A percentile compares a stretch with the other conserved stretches of the same genome.
Conservation (phyloP, 2,329 filamentous ascomycete species). For the Aspergillus tamarii region DNA sequence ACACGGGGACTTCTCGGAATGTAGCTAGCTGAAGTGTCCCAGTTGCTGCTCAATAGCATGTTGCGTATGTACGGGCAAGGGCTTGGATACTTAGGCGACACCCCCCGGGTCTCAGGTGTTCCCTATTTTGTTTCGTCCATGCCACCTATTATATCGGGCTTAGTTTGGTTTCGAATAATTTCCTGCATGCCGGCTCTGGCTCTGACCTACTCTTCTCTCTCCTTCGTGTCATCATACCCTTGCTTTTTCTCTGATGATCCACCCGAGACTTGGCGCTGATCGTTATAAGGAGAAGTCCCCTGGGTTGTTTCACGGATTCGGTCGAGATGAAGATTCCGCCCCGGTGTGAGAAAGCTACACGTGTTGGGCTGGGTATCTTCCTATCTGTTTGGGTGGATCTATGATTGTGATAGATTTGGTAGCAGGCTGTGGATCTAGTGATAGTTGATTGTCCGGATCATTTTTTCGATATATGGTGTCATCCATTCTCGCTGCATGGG, state of each 20-base stretch:
- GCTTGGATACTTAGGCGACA: background rate
- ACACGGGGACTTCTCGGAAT: background rate
- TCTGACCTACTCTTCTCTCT: background rate
- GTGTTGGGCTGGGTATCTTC: background rate
- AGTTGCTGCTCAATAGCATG: background rate
- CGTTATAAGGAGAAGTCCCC: background rate
- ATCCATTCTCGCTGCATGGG: background rate
- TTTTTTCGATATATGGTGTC: background rate
- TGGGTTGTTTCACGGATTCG: background rate
- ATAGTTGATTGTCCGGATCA: background rate
- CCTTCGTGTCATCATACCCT: background rate
- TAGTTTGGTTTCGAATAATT: background rate
- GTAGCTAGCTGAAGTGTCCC: background rate
- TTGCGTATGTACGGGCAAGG: background rate
- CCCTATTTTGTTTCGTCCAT: background rate
- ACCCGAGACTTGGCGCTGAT: background rate
- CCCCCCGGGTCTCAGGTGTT: background rate
- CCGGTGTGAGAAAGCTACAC: background rate
- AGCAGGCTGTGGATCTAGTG: background rate
- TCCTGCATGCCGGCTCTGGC: background rate
- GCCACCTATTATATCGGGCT: background rate
- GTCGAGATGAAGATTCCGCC: background rate
- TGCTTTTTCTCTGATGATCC: background rate
- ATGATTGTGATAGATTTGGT: background rate
- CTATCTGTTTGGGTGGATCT: background rate